phyloP scores from a whole-genome alignment of 768 basidiomycete genomes.

The Dacryopinax primogenitus region DNA sequence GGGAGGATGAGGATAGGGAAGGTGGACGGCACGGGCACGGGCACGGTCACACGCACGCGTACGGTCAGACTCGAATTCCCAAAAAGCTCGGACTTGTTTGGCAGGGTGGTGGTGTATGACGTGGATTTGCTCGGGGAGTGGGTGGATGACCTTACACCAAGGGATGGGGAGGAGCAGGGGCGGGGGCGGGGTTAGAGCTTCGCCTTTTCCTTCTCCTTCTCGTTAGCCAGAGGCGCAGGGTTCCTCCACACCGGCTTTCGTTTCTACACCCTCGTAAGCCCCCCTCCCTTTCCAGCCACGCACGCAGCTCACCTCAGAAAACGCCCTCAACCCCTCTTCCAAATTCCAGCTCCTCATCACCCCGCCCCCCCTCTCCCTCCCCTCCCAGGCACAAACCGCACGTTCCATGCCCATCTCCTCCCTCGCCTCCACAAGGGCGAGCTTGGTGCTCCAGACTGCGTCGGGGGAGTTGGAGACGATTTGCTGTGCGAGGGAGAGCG shows the following conservation, averaged over 20 bases:
- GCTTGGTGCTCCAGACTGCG: constrained; percentile 62
- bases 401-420: constrained; percentile 42
- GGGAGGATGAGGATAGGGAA: neutral
- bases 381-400: constrained; percentile 35
- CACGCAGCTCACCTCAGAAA: constrained; percentile 40
- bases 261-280: constrained; percentile 26
- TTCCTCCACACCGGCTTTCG: constrained; percentile 43
- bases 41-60: neutral
- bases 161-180: neutral
- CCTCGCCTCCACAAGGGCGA: constrained; percentile 46
- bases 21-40: neutral
- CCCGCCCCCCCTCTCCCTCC: constrained; percentile 38
- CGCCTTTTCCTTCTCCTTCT: constrained; percentile 30
- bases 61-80: constrained; percentile 51
- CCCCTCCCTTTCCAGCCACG: constrained; percentile 7
- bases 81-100: constrained; percentile 75
- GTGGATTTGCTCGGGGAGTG: constrained; percentile 23
- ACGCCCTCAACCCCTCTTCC: constrained; percentile 60
- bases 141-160: too few species aligned
- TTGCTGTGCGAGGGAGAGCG: constrained; percentile 46
- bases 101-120: constrained; percentile 64
- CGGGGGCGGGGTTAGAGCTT: constrained; percentile 32
- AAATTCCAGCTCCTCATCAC: constrained; percentile 55
- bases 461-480: constrained; percentile 63
- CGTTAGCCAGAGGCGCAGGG: constrained; percentile 22